Evolutionary conservation across 345 rosid genomes (phyloP).

Genomic region (Aquilaria sinensis): DNA sequence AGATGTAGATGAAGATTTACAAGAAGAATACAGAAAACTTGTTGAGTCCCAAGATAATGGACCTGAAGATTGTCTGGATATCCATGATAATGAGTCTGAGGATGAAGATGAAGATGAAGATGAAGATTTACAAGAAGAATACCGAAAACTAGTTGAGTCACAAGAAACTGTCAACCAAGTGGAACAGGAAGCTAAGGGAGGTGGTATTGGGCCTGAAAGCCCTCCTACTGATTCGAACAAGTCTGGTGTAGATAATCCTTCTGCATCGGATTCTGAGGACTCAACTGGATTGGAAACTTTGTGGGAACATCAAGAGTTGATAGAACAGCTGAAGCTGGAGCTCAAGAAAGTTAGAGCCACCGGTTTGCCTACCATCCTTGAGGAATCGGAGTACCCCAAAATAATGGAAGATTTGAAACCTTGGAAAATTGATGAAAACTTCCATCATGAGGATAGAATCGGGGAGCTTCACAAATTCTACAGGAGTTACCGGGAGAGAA

Average conservation of each 20-base stretch:
- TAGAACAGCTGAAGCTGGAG: slow-evolving; percentile 83
- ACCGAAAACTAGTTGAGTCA: slow-evolving; percentile 19
- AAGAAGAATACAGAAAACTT: too few species aligned
- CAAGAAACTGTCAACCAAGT: slow-evolving; percentile 3
- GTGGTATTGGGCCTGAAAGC: slow-evolving; percentile 3
- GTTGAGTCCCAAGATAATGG: too few species aligned
- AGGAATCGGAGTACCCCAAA: slow-evolving; percentile 62
- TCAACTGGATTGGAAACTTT: slow-evolving; percentile 42
- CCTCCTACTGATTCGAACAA: not conserved
- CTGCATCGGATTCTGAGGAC: slow-evolving; percentile 32
- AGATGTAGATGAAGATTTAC: slow-evolving; percentile 16
- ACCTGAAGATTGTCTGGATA: too few species aligned
- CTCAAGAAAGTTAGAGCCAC: slow-evolving; percentile 70
- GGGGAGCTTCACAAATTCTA: slow-evolving; percentile 76
- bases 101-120: slow-evolving; percentile 12
- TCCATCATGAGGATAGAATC: slow-evolving; percentile 47
- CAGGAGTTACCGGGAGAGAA: slow-evolving; percentile 68
- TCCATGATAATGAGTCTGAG: too few species aligned
- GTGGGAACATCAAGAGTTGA: slow-evolving; percentile 89
- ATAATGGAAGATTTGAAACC: slow-evolving; percentile 76
- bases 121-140: slow-evolving; percentile 24
- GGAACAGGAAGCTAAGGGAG: slow-evolving; percentile 7
- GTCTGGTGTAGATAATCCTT: slow-evolving; percentile 10
- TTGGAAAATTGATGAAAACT: slow-evolving; percentile 71
- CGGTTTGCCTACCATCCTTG: slow-evolving; percentile 61